Evolutionary conservation across 2,329 filamentous ascomycete species (phyloP).

Genomic region (Blastomyces silverae): DNA sequence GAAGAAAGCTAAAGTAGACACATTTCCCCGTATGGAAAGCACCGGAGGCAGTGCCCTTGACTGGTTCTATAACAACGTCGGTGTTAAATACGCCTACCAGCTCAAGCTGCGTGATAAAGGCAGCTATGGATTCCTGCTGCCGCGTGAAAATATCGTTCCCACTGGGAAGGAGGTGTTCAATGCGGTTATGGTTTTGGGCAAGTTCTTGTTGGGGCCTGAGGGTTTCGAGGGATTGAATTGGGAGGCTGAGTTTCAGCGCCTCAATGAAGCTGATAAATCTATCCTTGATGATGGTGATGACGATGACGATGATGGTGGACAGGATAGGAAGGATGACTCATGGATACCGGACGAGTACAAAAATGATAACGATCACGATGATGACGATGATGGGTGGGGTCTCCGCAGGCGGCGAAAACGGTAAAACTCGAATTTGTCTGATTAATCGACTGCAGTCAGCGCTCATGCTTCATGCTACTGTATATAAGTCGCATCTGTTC

Average conservation of each 20-base stretch:
- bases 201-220: slow-evolving; percentile 46
- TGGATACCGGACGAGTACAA: slow-evolving; percentile 9
- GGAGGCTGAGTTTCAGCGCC: slow-evolving; percentile 17
- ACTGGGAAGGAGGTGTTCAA: slow-evolving; percentile 82
- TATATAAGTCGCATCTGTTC: not conserved
- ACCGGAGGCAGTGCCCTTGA: slow-evolving; percentile 83
- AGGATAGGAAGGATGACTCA: not conserved
- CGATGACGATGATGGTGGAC: not conserved
- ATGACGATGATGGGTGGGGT: slow-evolving; percentile 2
- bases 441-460: not conserved
- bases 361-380: slow-evolving; percentile 7
- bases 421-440: not conserved
- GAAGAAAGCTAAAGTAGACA: slow-evolving; percentile 25
- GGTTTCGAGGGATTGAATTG: slow-evolving; percentile 13
- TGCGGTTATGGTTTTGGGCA: slow-evolving; percentile 74
- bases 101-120: slow-evolving; percentile 88
- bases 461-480: not conserved
- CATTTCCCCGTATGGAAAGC: slow-evolving; percentile 57
- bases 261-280: not conserved
- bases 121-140: slow-evolving; percentile 87
- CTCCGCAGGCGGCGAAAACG: slow-evolving; percentile 3
- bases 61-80: slow-evolving; percentile 87
- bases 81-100: slow-evolving; percentile 80
- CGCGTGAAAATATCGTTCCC: slow-evolving; percentile 77
- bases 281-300: not conserved